Evolutionary conservation across 257 asterid species (phyloP).

Genomic region (Penstemon newberryi): DNA sequence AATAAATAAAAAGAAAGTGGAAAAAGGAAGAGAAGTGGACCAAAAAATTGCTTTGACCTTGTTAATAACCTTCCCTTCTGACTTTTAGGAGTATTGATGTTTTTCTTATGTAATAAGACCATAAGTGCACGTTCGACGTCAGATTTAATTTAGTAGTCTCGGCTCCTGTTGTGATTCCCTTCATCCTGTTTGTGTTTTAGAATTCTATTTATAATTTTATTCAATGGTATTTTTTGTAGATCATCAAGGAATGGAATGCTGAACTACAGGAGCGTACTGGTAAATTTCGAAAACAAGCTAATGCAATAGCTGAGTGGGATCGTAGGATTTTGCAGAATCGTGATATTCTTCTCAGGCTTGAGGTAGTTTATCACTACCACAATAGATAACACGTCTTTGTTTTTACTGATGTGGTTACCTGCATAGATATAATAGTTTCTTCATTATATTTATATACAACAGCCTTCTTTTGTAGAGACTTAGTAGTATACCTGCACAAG

Average conservation of each 20-base stretch:
- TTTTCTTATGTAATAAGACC: not conserved
- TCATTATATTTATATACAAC: not conserved
- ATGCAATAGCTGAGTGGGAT: constrained; percentile 98
- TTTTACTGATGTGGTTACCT: constrained; percentile 13
- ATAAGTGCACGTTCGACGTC: too few relatives aligned
- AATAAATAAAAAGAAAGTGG: too few relatives aligned
- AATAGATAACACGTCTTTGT: not conserved
- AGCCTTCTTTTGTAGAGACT: not conserved
- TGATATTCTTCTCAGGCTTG: constrained; percentile 84
- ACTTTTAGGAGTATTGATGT: not conserved
- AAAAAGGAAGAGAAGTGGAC: too few relatives aligned
- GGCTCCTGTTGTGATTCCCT: constrained; percentile 1
- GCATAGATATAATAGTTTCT: not conserved
- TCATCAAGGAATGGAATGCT: constrained; percentile 93
- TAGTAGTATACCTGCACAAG: not conserved
- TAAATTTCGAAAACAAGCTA: constrained; percentile 87
- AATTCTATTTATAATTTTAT: constrained; percentile 9
- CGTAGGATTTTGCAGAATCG: constrained; percentile 90
- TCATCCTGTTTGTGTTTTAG: constrained; percentile 9
- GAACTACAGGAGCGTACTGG: constrained; percentile 94
- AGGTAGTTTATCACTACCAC: constrained; percentile 49
- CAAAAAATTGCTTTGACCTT: too few relatives aligned
- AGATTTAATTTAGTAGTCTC: not conserved
- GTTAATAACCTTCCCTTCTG: not conserved
- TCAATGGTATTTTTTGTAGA: constrained; percentile 43